Evolutionary conservation across 2,329 filamentous ascomycete species (phyloP), one percentile per base, ranked within the genome.

Genomic region (Aspergillus intermedius): DNA sequence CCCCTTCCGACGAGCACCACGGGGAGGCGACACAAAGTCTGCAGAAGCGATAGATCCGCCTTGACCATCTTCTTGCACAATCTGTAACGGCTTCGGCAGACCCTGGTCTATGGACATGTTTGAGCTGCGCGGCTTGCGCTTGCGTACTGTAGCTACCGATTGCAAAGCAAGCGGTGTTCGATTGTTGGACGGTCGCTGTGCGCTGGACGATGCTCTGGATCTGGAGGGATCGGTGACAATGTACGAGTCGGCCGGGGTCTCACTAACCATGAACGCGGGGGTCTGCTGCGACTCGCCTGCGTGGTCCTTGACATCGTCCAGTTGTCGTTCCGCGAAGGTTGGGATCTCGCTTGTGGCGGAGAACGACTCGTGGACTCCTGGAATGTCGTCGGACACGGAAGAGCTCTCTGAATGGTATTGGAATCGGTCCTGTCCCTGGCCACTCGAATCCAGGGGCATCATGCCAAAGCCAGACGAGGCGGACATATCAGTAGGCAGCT

Each of bases 11-110:
- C 69, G 69, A 45, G 69, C 69, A 19, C 69, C 66, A n/a, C 67
- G 64, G 19, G 68, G 67, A 10, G 68, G 68, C n/a, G 67, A 66
- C 12, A 71, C 64, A 48, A 70, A 69, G 42, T 70, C 66, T 12
- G 68, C 66, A 10, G 69, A 72, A 2, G 68, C 65, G 51, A 71
- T 66, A 3, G 69, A 67, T 5, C 68, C 68, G 15, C 69, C 69
- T 50, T 68, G 61, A 5, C 69, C 69, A 57, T 72, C 69, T 53
- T 72, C 69, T 43, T 71, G 69, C 23, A 72, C 69, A 51, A 72
- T 72, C 49, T 72, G 69, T 48, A 72, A 51, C 17, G 68, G 65
- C 47, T 64, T 64, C 4, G 62, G 49, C 44, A 53, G 54, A 12
- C 54, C 55, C 25, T 66, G 60, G 7, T 68, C 65, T 10, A 67